Base-by-base conservation (phyloP, 1,284 basidiomycete genomes). In the Rhodotorula sp. region DNA sequence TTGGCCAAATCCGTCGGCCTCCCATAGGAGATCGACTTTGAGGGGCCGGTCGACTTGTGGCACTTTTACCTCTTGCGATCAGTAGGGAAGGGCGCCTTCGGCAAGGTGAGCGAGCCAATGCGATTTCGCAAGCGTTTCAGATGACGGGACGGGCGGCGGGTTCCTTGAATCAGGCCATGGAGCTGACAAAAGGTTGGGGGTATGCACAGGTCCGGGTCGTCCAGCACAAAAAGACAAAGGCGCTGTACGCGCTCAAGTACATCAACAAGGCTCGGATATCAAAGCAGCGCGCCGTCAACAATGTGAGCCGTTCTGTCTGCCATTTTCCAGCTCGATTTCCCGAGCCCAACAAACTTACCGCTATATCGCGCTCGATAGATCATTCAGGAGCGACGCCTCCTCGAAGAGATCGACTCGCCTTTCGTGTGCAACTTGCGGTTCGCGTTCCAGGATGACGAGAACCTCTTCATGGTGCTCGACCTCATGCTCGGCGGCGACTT, bases 1-100 rank as follows among this genome's bases (percentile, higher is more conserved):
- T 39, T 64, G n/a, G 51, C 65, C 59, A 16, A 49, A 52, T 43
- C 34, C 23, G 15, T 1, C 54, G 16, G 54, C 70, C 69, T 67
- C 68, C 63, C 49, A 20, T 47, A 97, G 93, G 92, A 93, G 72
- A 91, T 98, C 83, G 95, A 99, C 86, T 99, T 97, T 82, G 94
- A 97, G 76, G 94, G 92, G 66, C 94, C 97, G 76, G 91, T 96
- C 80, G 97, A 93, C 80, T 89, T 99, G 67, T 99, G 97, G 82
- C 96, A 99, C 82, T 99, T 99, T 81, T 88, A 93, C 77, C 89
- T 99, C 58, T 83, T 98, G 46, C 87, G 79, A 92, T 78, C 77
- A 77, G 95, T 99, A 26, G 96, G 96, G 61, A 98, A 98, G 82
- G 96, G 96, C 66, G 96, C 96, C 1, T 98, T 99, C 81, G 96